Conservation (phyloP, 1,139 yeast genomes). For the Diutina mesorugosa region DNA sequence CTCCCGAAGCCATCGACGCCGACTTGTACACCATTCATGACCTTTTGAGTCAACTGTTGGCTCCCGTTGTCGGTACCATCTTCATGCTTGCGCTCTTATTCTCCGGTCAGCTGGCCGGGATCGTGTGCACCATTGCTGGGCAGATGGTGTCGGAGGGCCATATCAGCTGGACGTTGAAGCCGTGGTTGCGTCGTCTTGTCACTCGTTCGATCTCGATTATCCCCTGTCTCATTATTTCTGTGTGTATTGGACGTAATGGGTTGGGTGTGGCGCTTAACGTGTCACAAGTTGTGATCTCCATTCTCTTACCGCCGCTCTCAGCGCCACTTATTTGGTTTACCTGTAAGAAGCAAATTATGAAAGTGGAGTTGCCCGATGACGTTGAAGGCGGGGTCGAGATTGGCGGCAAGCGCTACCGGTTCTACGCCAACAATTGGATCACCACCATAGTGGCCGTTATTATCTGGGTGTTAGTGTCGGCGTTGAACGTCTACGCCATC, state of each 20-base stretch:
- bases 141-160: conserved; percentile 1
- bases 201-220: neutral
- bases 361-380: conserved; percentile 19
- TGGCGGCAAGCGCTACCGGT: conserved; percentile 13
- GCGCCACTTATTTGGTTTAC: conserved; percentile 1
- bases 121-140: conserved; percentile 2
- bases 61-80: conserved; percentile 1
- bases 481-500: conserved; percentile 58
- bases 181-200: conserved; percentile 1
- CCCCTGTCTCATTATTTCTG: neutral
- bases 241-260: conserved; percentile 1
- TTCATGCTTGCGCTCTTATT: conserved; percentile 1
- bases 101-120: conserved; percentile 2
- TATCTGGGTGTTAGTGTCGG: conserved; percentile 54
- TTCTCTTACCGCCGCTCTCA: neutral
- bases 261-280: conserved; percentile 1
- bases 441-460: conserved; percentile 30
- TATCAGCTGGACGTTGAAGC: neutral
- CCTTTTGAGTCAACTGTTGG: neutral
- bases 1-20: conserved; percentile 26
- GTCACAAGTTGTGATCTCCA: conserved; percentile 2
- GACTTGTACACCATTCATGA: conserved; percentile 1
- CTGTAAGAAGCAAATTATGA: neutral
- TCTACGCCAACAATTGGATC: conserved; percentile 52
- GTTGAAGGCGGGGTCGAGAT: conserved; percentile 7